Conservation (phyloP, 2,329 filamentous ascomycete genomes). For the Aureobasidium leucospermi region DNA sequence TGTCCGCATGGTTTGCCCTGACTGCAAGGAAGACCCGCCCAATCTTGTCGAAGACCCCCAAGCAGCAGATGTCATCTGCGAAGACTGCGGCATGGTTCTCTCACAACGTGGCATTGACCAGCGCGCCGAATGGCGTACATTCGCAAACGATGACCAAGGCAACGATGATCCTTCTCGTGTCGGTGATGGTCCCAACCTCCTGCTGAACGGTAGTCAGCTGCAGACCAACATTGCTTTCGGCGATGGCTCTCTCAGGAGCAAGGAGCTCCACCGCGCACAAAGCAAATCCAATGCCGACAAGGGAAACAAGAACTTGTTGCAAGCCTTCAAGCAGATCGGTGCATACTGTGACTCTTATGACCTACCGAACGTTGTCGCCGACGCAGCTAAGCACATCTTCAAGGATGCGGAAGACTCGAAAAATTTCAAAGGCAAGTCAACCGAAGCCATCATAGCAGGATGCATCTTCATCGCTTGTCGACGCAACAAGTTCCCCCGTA, state of each 20-base stretch:
- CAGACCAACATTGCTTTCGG: constrained; percentile 82
- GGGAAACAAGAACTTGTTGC: constrained; percentile 69
- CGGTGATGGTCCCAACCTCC: constrained; percentile 82
- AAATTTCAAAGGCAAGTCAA: constrained; percentile 89
- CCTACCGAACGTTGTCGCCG: constrained; percentile 71
- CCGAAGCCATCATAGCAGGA: constrained; percentile 87
- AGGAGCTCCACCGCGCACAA: constrained; percentile 75
- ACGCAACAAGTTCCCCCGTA: constrained; percentile 76
- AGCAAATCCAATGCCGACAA: constrained; percentile 77
- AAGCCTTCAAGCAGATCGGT: constrained; percentile 82
- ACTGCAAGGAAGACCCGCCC: constrained; percentile 88
- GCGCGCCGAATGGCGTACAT: constrained; percentile 96
- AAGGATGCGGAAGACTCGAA: constrained; percentile 91
- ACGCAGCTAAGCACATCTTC: constrained; percentile 90
- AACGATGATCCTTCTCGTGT: constrained; percentile 97
- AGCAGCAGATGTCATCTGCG: constrained; percentile 86
- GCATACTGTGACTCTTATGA: constrained; percentile 78
- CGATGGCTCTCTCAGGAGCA: constrained; percentile 61
- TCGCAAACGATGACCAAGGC: constrained; percentile 95
- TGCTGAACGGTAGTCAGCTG: constrained; percentile 84
- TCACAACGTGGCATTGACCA: constrained; percentile 89
- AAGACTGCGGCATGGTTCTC: constrained; percentile 82
- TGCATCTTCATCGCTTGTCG: constrained; percentile 98
- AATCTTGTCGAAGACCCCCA: constrained; percentile 91
- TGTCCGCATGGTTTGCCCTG: constrained; percentile 75